These are phyloP conservation scores for Ophiostoma triangulosporum DNA, from an alignment of 2,329 filamentous ascomycete genomes.

Conservation along the genomic window DNA sequence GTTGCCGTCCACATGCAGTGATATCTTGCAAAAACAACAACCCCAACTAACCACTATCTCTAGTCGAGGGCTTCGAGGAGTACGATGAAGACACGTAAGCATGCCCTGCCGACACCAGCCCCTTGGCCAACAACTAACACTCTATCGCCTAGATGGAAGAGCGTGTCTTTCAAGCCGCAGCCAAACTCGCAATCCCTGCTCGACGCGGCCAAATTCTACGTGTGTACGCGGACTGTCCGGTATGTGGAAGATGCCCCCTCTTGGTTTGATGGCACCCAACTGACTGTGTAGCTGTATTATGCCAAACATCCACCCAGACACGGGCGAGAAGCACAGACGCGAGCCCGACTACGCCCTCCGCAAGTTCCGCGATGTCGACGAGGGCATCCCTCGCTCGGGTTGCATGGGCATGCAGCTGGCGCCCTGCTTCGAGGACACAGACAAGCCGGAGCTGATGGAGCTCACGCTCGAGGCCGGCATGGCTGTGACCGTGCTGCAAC, in stretches of 20 bases:
- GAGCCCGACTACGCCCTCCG: slow-evolving; percentile 48
- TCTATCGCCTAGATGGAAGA: slow-evolving; percentile 38
- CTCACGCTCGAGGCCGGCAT: slow-evolving; percentile 42
- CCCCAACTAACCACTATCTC: neutral
- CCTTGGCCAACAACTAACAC: neutral
- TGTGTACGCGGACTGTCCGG: slow-evolving; percentile 52
- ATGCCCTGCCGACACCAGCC: neutral
- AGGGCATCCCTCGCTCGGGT: slow-evolving; percentile 40
- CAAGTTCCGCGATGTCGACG: slow-evolving; percentile 45
- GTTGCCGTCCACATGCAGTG: slow-evolving; percentile 24
- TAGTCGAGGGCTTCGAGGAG: slow-evolving; percentile 39
- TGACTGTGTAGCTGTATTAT: slow-evolving; percentile 38
- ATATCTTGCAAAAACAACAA: neutral
- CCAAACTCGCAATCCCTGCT: slow-evolving; percentile 30
- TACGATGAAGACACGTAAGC: slow-evolving; percentile 47
- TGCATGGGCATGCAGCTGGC: slow-evolving; percentile 56
- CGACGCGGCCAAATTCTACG: slow-evolving; percentile 31
- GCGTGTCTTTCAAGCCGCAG: slow-evolving; percentile 37
- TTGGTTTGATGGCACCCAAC: neutral
- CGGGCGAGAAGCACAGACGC: slow-evolving; percentile 37
- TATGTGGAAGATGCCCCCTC: slow-evolving; percentile 19
- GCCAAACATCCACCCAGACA: slow-evolving; percentile 54
- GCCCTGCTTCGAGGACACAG: slow-evolving; percentile 31
- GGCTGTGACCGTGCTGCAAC: slow-evolving; percentile 34
- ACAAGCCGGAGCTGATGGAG: slow-evolving; percentile 21